These are phyloP conservation scores for Solanum aculeatissimum DNA, from an alignment of 305 asterid genomes.

Conservation along the genomic window DNA sequence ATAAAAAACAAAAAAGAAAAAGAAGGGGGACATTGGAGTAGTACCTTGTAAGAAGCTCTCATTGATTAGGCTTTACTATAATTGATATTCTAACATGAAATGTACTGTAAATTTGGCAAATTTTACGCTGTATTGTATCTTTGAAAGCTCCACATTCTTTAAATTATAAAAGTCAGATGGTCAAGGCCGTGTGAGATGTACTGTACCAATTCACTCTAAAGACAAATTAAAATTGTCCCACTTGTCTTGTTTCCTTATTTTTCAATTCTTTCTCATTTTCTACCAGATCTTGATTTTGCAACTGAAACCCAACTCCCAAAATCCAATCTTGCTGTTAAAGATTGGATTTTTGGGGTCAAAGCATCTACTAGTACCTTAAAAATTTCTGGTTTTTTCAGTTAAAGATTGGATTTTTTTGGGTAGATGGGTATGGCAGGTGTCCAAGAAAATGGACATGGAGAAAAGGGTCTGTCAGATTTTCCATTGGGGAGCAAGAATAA, in stretches of 20 bases:
- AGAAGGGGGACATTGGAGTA: no score
- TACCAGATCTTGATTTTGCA: not conserved
- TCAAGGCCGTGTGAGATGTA: not conserved
- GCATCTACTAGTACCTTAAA: not conserved
- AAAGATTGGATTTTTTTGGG: not conserved
- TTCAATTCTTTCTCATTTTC: not conserved
- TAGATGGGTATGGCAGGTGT: slow-evolving; percentile 33
- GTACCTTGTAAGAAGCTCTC: not conserved
- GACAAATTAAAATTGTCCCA: not conserved
- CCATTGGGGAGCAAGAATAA: slow-evolving; percentile 52
- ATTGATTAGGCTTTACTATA: not conserved
- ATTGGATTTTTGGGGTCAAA: not conserved
- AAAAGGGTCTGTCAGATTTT: slow-evolving; percentile 29
- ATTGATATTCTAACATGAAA: not conserved
- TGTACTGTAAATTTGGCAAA: not conserved
- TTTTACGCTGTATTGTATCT: not conserved
- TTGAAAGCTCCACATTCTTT: not conserved
- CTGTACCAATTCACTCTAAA: not conserved
- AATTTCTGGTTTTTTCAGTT: not conserved
- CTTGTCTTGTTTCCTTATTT: not conserved
- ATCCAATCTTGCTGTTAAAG: not conserved
- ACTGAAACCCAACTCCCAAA: not conserved
- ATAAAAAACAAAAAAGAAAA: no score
- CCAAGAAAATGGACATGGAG: slow-evolving; percentile 46
- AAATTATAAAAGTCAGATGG: not conserved